Evolutionary conservation across 164 flowering plant genomes (phyloP).

Genomic region (Protea cynaroides): DNA sequence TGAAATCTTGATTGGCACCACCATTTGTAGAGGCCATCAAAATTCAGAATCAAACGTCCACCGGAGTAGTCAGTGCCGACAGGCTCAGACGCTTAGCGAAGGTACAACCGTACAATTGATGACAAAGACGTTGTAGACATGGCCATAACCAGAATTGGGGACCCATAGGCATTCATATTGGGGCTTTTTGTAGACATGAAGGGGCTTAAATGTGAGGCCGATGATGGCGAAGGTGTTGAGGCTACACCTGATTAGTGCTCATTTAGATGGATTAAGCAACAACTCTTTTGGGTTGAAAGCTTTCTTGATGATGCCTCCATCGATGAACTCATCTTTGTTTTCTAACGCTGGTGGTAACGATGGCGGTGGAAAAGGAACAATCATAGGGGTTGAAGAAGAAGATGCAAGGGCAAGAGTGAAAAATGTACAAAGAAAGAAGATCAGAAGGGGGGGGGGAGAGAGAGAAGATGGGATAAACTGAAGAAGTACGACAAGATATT

Average conservation of each 20-base stretch:
- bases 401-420: constrained; percentile 40
- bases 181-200: constrained; percentile 38
- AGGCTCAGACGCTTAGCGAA: constrained; percentile 38
- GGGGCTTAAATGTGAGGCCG: constrained; percentile 53
- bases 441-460: constrained; percentile 21
- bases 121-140: constrained; percentile 86
- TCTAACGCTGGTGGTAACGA: constrained; percentile 14
- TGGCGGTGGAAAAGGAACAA: constrained; percentile 10
- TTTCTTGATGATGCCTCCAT: constrained; percentile 41
- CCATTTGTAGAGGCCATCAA: constrained; percentile 62
- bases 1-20: constrained; percentile 32
- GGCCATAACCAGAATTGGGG: constrained; percentile 90
- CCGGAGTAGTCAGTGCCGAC: constrained; percentile 50
- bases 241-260: constrained; percentile 88
- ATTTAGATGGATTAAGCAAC: constrained; percentile 74
- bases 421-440: constrained; percentile 43
- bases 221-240: constrained; percentile 45
- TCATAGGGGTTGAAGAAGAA: constrained; percentile 25
- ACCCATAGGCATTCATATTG: constrained; percentile 62
- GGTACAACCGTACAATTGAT: constrained; percentile 86
- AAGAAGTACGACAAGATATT: too few relatives aligned
- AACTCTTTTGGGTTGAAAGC: constrained; percentile 51
- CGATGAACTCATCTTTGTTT: constrained; percentile 20
- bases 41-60: constrained; percentile 47
- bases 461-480: too few relatives aligned